phyloP scores from a whole-genome alignment of 2,329 filamentous ascomycete genomes.

The Colletotrichum sp. region DNA sequence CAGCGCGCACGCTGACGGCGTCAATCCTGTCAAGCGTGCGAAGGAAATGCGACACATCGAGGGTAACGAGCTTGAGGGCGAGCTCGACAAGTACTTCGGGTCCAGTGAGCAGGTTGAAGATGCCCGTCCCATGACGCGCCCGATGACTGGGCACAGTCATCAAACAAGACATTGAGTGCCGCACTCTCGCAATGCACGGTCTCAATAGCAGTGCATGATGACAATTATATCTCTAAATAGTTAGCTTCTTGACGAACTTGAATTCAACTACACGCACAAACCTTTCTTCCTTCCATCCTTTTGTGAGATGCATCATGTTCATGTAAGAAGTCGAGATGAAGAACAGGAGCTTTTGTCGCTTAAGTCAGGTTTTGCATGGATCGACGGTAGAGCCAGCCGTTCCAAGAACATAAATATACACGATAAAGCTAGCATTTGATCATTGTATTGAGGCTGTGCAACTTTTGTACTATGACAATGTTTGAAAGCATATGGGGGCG shows the following conservation, averaged over 20 bases:
- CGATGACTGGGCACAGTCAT: not conserved
- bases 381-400: not conserved
- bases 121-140: conserved; percentile 13
- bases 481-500: no score
- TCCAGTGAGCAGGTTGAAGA: conserved; percentile 21
- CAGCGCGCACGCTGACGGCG: conserved; percentile 27
- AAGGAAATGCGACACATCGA: conserved; percentile 28
- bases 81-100: conserved; percentile 33
- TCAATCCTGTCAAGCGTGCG: conserved; percentile 29
- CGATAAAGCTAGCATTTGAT: not conserved
- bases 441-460: not conserved
- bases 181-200: not conserved
- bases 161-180: not conserved
- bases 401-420: not conserved
- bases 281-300: not conserved
- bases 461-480: not conserved
- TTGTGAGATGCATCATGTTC: not conserved
- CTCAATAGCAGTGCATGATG: not conserved
- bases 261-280: not conserved
- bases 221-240: not conserved
- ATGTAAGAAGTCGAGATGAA: not conserved
- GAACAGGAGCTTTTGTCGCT: accelerated
- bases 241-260: not conserved
- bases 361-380: not conserved
- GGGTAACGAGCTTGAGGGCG: conserved; percentile 26